A percentile compares a stretch with the other conserved stretches of the same genome.
phyloP scores from a whole-genome alignment of 192 early-diverging fungal species.

The Chytriomyces sp. region DNA sequence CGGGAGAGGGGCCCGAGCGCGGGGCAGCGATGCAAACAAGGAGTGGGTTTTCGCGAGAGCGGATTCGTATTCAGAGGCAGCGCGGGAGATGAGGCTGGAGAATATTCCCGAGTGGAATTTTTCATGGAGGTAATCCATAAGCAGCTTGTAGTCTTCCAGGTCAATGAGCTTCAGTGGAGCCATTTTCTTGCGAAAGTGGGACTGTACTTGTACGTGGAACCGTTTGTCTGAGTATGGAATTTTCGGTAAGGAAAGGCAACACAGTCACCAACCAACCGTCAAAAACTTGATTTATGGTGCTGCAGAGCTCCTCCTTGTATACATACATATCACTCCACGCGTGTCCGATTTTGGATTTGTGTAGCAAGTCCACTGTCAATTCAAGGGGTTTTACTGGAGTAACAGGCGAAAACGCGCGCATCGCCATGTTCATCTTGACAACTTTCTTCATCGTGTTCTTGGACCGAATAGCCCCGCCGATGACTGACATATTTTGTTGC shows the following conservation, averaged over 20 bases:
- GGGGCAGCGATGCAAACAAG: background rate
- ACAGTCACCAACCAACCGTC: background rate
- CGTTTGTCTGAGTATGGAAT: background rate
- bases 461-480: background rate
- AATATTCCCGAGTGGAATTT: background rate
- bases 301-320: background rate
- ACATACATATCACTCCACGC: conserved; percentile 18
- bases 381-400: background rate
- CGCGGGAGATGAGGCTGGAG: background rate
- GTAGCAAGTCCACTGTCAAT: background rate
- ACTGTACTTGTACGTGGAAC: background rate
- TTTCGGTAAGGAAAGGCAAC: background rate
- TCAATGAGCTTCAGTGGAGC: background rate
- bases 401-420: background rate
- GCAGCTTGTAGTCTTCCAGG: background rate
- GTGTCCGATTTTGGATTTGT: background rate
- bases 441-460: background rate
- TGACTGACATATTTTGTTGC: too few species aligned
- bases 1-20: background rate
- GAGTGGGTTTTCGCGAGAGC: background rate
- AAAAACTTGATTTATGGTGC: background rate
- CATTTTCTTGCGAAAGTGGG: background rate
- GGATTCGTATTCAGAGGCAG: background rate
- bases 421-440: background rate
- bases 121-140: background rate